Evolutionary conservation across 495 filamentous ascomycete species (phyloP).

Genomic region (Cladorrhinum samala): DNA sequence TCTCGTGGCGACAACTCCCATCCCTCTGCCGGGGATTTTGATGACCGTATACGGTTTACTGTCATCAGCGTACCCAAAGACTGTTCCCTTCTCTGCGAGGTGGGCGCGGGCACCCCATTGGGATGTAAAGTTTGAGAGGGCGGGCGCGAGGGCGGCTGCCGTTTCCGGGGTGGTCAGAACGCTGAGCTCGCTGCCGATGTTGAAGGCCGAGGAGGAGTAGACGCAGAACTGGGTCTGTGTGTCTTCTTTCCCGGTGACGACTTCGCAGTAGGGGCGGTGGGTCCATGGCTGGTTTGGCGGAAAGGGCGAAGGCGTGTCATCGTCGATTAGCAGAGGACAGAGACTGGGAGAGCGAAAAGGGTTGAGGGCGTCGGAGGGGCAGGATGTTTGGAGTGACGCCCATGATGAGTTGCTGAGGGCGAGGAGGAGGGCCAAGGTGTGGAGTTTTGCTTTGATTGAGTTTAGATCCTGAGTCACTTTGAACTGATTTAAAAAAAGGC

Average conservation of each 20-base stretch:
- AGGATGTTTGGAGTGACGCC: neutral
- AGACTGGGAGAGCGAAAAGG: neutral
- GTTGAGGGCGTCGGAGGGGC: neutral
- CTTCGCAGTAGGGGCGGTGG: constrained; percentile 8
- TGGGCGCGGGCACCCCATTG: constrained; percentile 10
- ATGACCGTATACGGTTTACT: constrained; percentile 20
- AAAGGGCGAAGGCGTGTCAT: neutral
- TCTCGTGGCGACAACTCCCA: constrained; percentile 28
- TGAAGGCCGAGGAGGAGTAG: constrained; percentile 26
- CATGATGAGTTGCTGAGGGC: neutral
- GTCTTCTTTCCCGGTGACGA: neutral
- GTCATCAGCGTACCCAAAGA: neutral
- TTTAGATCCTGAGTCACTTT: neutral
- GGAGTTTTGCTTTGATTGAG: neutral
- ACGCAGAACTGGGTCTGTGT: constrained; percentile 32
- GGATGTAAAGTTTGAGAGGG: constrained; percentile 13
- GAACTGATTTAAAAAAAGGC: neutral
- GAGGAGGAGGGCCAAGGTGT: neutral
- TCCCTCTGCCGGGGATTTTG: constrained; percentile 22
- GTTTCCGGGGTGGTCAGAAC: constrained; percentile 24
- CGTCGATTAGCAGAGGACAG: neutral
- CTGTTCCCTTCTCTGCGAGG: constrained; percentile 10
- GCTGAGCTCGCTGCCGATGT: constrained; percentile 19
- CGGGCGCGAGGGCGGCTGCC: constrained; percentile 22
- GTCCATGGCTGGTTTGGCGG: constrained; percentile 10